Base-by-base conservation (phyloP, 805 yeast species). In the Candida mattraensis region DNA sequence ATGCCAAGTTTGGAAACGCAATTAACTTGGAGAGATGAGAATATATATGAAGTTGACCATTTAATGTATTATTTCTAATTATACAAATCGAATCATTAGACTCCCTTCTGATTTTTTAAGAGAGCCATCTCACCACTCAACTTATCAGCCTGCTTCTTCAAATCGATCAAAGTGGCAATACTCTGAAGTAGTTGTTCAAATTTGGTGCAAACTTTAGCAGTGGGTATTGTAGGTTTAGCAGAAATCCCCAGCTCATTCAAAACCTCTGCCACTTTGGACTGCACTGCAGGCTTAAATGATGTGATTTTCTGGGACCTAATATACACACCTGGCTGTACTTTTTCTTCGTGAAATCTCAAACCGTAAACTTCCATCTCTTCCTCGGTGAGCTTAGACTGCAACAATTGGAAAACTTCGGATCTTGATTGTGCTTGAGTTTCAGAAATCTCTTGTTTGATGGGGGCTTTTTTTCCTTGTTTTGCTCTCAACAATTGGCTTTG, bases 311-410 rank as follows among this genome's bases (percentile, higher is more conserved):
- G 65, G 0, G 97, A 87, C 44, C 99, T 71, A 40, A 91, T 64
- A 34, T 70, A 77, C 2, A 87, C 96, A 19, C 98, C 98, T 0
- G 94, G 83, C 4, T 73, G 73, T 6, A 84, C 54, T 47, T 79
- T 77, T 40, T 83, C 91, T 10, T 78, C 81, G 59, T 86, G 95
- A 44, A 83, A 82, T 33, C 78, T 68, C 24, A 93, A 72, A 9
- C 99, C 99, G 51, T 81, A 84, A 0, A 87, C 80, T 39, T 79
- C 85, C 61, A 87, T 89, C 53, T 89, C 96, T 50, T 84, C 83
- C 14, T 76, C 69, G 0, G 86, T 75, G 33, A 89, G 70, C 26
- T 77, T 70, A 54, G 74, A 73, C 33, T 74, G 67, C 24, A 81
- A 56, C 35, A 70, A 58, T 42, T 50, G 50, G 34, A 51, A 51